phyloP scores from a whole-genome alignment of 306 rosid genomes.

The Fragaria iinumae region DNA sequence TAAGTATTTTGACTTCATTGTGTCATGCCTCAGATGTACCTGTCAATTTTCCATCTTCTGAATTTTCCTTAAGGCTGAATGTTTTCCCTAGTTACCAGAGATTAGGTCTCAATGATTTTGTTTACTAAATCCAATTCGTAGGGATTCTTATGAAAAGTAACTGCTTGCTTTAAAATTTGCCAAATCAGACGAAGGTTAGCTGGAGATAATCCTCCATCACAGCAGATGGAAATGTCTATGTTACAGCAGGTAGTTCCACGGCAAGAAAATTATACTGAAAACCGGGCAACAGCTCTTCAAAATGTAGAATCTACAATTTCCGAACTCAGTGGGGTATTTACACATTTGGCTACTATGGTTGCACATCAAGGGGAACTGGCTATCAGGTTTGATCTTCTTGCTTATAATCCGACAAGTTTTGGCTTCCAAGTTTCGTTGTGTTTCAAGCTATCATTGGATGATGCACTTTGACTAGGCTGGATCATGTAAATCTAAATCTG shows the following conservation, averaged over 20 bases:
- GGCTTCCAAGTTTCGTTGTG: neutral
- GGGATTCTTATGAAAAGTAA: slow-evolving; percentile 17
- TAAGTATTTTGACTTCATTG: neutral
- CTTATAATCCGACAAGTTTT: neutral
- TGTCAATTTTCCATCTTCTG: neutral
- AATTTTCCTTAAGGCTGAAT: slow-evolving; percentile 7
- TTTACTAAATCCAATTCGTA: neutral
- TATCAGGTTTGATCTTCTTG: slow-evolving; percentile 63
- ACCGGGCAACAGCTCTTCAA: slow-evolving; percentile 77
- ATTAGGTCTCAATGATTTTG: neutral
- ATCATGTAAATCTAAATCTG: slow-evolving; percentile 27
- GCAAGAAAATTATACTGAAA: slow-evolving; percentile 68
- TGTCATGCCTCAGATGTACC: neutral
- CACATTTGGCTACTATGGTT: slow-evolving; percentile 96
- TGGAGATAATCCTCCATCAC: slow-evolving; percentile 74
- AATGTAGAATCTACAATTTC: slow-evolving; percentile 94
- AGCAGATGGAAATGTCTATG: slow-evolving; percentile 96
- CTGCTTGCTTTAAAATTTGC: slow-evolving; percentile 34
- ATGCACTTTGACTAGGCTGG: neutral
- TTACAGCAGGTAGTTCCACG: slow-evolving; percentile 90
- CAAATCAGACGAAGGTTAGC: slow-evolving; percentile 83
- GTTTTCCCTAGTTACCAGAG: slow-evolving; percentile 9
- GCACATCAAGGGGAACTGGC: slow-evolving; percentile 98
- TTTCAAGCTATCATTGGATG: neutral
- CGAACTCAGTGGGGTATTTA: slow-evolving; percentile 89